These are phyloP conservation scores for Fusarium nodosum DNA, from an alignment of 2,329 filamentous ascomycete genomes.

Conservation along the genomic window DNA sequence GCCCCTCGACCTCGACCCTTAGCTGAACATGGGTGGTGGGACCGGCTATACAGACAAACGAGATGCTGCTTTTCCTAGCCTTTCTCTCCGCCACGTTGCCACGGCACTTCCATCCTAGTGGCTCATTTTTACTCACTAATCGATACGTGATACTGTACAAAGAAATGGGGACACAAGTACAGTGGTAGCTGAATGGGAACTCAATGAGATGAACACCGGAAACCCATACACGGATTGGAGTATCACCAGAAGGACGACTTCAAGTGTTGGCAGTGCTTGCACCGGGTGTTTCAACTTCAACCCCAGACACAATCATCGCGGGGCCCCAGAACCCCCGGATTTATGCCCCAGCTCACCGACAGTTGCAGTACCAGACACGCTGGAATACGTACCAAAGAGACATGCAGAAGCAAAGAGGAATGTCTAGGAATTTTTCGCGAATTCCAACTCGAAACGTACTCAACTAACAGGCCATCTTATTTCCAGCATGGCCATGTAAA, in stretches of 20 bases:
- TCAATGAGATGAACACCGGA: background rate
- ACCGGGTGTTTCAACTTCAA: background rate
- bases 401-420: background rate
- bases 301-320: constrained; percentile 40
- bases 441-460: background rate
- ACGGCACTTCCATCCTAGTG: constrained; percentile 49
- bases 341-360: constrained; percentile 46
- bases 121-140: constrained; percentile 23
- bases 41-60: constrained; percentile 31
- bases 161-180: constrained; percentile 18
- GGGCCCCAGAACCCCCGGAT: constrained; percentile 47
- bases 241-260: background rate
- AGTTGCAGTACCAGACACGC: constrained; percentile 14
- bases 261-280: background rate
- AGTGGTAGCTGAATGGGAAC: background rate
- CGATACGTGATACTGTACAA: constrained; percentile 10
- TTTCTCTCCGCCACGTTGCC: constrained; percentile 49
- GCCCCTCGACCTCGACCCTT: constrained; percentile 20
- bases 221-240: background rate
- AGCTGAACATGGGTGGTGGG: constrained; percentile 35
- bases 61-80: constrained; percentile 46
- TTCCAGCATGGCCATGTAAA: background rate
- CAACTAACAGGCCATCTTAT: background rate
- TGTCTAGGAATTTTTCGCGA: background rate
- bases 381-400: constrained; percentile 1